Conservation (phyloP, 495 filamentous ascomycete genomes). For the Parathielavia hyrcaniae region DNA sequence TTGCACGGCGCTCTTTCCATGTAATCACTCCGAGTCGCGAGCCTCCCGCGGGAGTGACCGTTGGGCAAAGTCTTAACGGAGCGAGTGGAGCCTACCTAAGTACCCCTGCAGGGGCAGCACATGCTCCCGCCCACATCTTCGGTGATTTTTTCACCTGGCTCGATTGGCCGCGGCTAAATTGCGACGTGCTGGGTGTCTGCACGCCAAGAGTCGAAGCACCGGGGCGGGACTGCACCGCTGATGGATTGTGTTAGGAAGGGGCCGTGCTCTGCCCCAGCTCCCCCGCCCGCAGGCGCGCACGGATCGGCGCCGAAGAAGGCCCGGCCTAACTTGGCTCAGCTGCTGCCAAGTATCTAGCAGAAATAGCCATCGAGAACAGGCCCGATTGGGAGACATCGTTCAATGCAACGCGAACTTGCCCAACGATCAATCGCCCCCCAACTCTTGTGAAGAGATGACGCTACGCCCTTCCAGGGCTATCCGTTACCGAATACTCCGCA, state of each 20-base stretch:
- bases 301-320: constrained; percentile 9
- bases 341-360: constrained; percentile 3
- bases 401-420: constrained; percentile 32
- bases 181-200: constrained; percentile 23
- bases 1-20: too few species aligned
- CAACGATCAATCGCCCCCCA: constrained; percentile 18
- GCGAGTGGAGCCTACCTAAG: too few species aligned
- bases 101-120: not conserved
- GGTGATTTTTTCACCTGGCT: constrained; percentile 28
- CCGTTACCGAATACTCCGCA: too few species aligned
- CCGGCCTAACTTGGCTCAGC: constrained; percentile 16
- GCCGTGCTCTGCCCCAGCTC: not conserved
- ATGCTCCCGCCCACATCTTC: constrained; percentile 22
- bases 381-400: constrained; percentile 30
- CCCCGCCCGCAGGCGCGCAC: not conserved
- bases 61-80: not conserved
- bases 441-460: too few species aligned
- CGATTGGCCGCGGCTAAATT: constrained; percentile 41
- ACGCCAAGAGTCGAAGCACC: constrained; percentile 8
- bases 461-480: too few species aligned
- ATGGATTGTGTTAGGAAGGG: not conserved
- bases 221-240: constrained; percentile 12
- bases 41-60: constrained; percentile 4
- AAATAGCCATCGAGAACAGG: constrained; percentile 29
- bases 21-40: too few species aligned